Evolutionary conservation across 805 yeast genomes (phyloP).

Genomic region (Candida awuae): DNA sequence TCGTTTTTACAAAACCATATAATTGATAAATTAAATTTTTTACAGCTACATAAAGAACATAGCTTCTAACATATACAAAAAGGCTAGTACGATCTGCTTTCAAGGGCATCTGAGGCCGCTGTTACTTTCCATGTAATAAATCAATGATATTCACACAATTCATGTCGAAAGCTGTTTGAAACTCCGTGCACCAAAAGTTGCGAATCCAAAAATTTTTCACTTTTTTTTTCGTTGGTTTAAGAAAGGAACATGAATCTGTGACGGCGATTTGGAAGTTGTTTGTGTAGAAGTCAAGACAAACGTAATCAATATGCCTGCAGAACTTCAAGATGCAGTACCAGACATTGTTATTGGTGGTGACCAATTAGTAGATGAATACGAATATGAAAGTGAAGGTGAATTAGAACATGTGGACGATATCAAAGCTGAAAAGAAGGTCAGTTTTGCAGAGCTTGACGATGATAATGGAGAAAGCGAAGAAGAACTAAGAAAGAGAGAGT

Average conservation of each 20-base stretch:
- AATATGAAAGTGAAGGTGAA: constrained; percentile 32
- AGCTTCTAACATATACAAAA: too few species aligned
- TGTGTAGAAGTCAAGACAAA: not conserved
- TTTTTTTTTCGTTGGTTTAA: not conserved
- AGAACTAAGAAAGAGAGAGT: constrained; percentile 72
- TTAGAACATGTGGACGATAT: constrained; percentile 26
- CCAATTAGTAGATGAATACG: constrained; percentile 24
- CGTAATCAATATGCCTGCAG: constrained; percentile 50
- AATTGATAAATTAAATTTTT: too few species aligned
- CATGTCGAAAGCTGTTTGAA: too few species aligned
- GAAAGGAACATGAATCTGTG: not conserved
- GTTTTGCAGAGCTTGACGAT: constrained; percentile 63
- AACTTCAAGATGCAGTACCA: constrained; percentile 79
- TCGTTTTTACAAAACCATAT: too few species aligned
- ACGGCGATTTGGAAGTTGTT: not conserved
- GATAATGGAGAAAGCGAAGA: constrained; percentile 59
- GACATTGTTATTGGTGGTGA: constrained; percentile 70
- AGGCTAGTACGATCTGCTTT: too few species aligned
- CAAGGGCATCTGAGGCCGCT: too few species aligned
- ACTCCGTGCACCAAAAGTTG: constrained; percentile 3
- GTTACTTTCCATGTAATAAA: too few species aligned
- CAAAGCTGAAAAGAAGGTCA: constrained; percentile 60
- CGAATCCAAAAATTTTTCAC: not conserved
- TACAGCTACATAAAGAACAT: too few species aligned
- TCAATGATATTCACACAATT: too few species aligned